Evolutionary conservation across 139 green algal species (phyloP).

Genomic region (Closterium sp.): DNA sequence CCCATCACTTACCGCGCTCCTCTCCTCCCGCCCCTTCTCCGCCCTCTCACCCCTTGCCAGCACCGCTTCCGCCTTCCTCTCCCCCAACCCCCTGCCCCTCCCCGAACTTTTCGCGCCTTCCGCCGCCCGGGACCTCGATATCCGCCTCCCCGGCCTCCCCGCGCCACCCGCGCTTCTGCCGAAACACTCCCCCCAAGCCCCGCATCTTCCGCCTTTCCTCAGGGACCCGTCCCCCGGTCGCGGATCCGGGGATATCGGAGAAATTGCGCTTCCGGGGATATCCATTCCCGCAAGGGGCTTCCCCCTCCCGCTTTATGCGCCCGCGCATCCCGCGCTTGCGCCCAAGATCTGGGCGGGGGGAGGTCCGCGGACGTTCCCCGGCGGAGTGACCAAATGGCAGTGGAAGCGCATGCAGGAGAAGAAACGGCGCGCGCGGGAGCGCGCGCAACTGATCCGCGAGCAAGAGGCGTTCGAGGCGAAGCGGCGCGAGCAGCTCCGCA

Average conservation of each 20-base stretch:
- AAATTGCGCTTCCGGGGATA: neutral
- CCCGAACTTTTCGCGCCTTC: neutral
- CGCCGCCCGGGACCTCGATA: neutral
- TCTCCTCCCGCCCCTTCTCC: neutral
- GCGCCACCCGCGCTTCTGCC: neutral
- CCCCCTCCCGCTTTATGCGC: neutral
- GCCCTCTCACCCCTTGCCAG: neutral
- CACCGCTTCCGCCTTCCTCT: neutral
- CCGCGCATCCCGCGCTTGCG: neutral
- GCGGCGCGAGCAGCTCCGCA: neutral
- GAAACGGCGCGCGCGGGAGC: constrained; percentile 8
- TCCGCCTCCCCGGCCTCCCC: neutral
- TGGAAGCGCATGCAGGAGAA: constrained; percentile 49
- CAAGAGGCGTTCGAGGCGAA: constrained; percentile 27
- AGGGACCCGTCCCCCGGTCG: neutral
- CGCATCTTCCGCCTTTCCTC: neutral
- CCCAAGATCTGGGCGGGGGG: constrained; percentile 16
- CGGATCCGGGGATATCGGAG: neutral
- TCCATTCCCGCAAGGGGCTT: neutral
- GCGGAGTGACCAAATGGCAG: constrained; percentile 44
- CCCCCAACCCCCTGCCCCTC: neutral
- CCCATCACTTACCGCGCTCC: neutral
- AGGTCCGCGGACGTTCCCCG: constrained; percentile 39
- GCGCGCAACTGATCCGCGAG: constrained; percentile 9
- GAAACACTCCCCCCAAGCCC: neutral